Evolutionary conservation across 139 green algal species (phyloP), one percentile per base, ranked within the genome.

Genomic region (Astrephomene gubernaculifera): DNA sequence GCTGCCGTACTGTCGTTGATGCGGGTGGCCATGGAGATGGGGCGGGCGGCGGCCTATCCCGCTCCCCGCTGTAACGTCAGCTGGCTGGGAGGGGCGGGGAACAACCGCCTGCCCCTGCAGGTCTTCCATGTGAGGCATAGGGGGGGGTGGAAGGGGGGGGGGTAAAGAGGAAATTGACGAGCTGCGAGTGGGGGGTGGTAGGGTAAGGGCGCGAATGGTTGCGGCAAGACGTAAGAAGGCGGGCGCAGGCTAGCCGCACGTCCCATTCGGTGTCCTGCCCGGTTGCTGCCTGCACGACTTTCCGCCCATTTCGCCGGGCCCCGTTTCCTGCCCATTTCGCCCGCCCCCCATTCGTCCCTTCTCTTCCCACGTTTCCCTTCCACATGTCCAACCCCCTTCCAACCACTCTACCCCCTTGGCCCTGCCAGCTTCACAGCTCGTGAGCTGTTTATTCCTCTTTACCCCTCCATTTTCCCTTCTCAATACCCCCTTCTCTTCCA

Each of bases 21-120:
- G 65, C 65, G 79, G 27, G 33, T 86, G 64, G 79, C 65, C 27
- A 69, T 69, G 79, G 79, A 86, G 65, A 79, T 57, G 65, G 79
- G 65, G 35, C 79, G 79, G 0, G 79, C 79, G 25, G 79, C 49
- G 12, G 65, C 65, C 49, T 78, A 35, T 24, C 65, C 65, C 14
- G 79, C 79, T 33, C 65, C 65, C 25, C 79, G 65, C 45, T 86
- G 79, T 45, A 86, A 86, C 44, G 4, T 79, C 6, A 70, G 14
- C 45, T 86, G 79, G 79, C 27, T 78, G 27, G 49, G 45, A 4
- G 79, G 65, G 0, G 36, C 33, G 25, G 6, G 2, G 0, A 78
- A 79, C 65, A 60, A 65, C n/a, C 25, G 19, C 3, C 79, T 86
- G 79, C 79, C 79, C 33, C 79, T 86, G 49, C 25, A 4, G 24